Base-by-base conservation (phyloP, 176 grass and related monocot species). In the Cenchrus americanus region DNA sequence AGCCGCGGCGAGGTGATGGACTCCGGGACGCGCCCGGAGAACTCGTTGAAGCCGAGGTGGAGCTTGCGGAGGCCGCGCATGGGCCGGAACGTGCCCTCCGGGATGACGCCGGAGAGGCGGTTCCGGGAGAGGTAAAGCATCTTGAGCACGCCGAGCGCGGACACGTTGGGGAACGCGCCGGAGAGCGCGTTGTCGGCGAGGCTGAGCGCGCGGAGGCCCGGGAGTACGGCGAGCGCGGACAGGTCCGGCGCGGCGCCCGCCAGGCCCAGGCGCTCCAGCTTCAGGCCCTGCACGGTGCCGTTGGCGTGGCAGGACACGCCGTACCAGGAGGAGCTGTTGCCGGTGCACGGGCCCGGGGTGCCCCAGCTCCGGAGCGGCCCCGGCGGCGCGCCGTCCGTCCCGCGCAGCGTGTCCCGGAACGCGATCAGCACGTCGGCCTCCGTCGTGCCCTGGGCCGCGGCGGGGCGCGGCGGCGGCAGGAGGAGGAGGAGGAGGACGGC, bases 11-110 rank as follows among this genome's bases (percentile, higher is more conserved):
- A 88, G 12, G 85, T 89, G 69, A 98, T 82, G 47, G 96, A 98
- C 32, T 21, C 49, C 0, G 96, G 93, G 3, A 96, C 89, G 0
- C 68, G 49, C 0, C 96, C 89, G 8, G 89, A 90, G 81, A 98
- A 92, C 0, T 87, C 75, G 32, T 98, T 99, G 24, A 10, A 49
- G 22, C 70, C 26, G 84, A 99, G 91, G 69, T 94, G 60, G 3
- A 99, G 85, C 87, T 94, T 99, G 74, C 90, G 89, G 50, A 99
- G 85, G 23, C 85, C 87, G 23, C 82, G 69, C 96, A 98, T 94
- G 21, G 69, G 69, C 17, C 24, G 8, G 90, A 99, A 98, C 9
- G 93, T 80, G 27, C 83, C 87, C 27, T 51, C 74, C 0, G 93
- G 93, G 57, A 98, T 93, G 77, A 59, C 73, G 23, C 96, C 96